Evolutionary conservation across 2,329 filamentous ascomycete species (phyloP).

Genomic region (Verticillium albo-atrum): DNA sequence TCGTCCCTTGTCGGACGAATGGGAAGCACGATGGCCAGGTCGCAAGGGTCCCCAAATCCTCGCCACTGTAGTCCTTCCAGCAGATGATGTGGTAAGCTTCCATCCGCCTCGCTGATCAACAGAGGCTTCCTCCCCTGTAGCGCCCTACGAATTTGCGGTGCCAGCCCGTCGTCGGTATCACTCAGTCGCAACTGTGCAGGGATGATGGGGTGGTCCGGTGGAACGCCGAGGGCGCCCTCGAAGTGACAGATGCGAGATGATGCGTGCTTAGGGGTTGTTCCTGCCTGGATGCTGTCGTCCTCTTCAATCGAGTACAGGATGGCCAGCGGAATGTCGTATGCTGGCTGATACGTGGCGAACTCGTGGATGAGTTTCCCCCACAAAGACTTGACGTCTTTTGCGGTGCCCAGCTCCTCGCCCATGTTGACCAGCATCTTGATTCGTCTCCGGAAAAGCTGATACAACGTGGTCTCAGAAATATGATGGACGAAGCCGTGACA

Average conservation of each 20-base stretch:
- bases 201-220: slow-evolving; percentile 35
- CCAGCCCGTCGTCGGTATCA: slow-evolving; percentile 30
- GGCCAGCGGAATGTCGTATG: slow-evolving; percentile 46
- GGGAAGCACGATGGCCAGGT: slow-evolving; percentile 63
- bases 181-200: slow-evolving; percentile 31
- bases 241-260: slow-evolving; percentile 32
- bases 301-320: slow-evolving; percentile 46
- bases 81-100: slow-evolving; percentile 52
- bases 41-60: slow-evolving; percentile 61
- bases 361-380: slow-evolving; percentile 41
- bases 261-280: slow-evolving; percentile 19
- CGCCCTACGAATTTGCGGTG: slow-evolving; percentile 33
- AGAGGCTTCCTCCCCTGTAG: slow-evolving; percentile 31
- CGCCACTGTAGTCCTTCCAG: slow-evolving; percentile 56
- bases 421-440: slow-evolving; percentile 45
- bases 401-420: slow-evolving; percentile 38
- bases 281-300: slow-evolving; percentile 22
- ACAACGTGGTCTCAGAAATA: slow-evolving; percentile 40
- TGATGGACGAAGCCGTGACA: slow-evolving; percentile 43
- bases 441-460: slow-evolving; percentile 42
- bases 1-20: slow-evolving; percentile 65
- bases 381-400: slow-evolving; percentile 40
- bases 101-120: slow-evolving; percentile 36
- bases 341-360: slow-evolving; percentile 35
- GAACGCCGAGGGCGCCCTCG: slow-evolving; percentile 42